phyloP scores from a whole-genome alignment of 1,284 basidiomycete genomes.

The Tremellales sp. region DNA sequence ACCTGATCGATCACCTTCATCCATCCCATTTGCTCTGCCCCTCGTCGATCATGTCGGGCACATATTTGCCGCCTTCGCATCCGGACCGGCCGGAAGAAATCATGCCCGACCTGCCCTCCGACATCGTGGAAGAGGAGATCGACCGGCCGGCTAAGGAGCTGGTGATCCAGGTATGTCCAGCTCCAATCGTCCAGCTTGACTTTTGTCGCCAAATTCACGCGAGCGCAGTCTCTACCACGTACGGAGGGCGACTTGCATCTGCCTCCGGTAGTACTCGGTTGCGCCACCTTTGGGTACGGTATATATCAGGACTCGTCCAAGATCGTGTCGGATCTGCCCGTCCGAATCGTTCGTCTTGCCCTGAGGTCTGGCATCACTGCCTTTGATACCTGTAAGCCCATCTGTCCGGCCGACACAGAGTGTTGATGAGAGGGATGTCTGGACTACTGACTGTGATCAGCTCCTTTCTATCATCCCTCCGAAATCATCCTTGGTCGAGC shows the following conservation, averaged over 20 bases:
- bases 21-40: too few species aligned
- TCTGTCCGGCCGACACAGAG: conserved; percentile 1
- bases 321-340: conserved; percentile 59
- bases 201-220: background rate
- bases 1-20: too few species aligned
- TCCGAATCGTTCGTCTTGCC: conserved; percentile 70
- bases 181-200: background rate
- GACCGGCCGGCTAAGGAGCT: conserved; percentile 24
- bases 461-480: conserved; percentile 79
- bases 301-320: conserved; percentile 67
- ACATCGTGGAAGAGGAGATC: conserved; percentile 18
- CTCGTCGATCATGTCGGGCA: conserved; percentile 1
- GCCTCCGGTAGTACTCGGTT: conserved; percentile 61
- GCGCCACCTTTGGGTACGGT: conserved; percentile 64
- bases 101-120: conserved; percentile 16
- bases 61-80: conserved; percentile 26
- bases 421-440: too few species aligned
- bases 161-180: conserved; percentile 14
- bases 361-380: conserved; percentile 81
- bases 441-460: conserved; percentile 10
- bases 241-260: conserved; percentile 26
- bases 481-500: conserved; percentile 81
- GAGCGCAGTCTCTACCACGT: background rate
- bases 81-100: conserved; percentile 33
- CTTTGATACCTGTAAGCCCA: conserved; percentile 68